These are phyloP conservation scores for Sisymbrium irio DNA, from an alignment of 345 rosid genomes.

Conservation along the genomic window DNA sequence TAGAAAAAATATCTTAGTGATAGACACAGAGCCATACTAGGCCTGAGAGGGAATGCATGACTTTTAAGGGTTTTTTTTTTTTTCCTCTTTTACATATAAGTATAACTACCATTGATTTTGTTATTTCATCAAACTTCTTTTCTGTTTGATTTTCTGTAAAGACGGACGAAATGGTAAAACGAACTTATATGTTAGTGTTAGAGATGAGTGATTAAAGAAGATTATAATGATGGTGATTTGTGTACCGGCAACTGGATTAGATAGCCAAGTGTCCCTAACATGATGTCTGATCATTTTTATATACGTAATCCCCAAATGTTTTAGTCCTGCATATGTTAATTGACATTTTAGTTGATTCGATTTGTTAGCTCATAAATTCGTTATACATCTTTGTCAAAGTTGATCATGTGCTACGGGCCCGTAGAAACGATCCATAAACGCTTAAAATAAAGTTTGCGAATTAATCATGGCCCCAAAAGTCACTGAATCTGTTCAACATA, in stretches of 20 bases:
- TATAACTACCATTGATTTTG: not conserved
- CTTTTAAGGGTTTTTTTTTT: not conserved
- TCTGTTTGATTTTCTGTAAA: not conserved
- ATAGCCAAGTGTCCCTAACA: too few species aligned
- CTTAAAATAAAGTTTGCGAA: constrained; percentile 4
- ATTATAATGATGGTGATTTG: not conserved
- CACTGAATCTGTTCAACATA: constrained; percentile 23
- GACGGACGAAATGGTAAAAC: not conserved
- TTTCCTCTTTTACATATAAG: not conserved
- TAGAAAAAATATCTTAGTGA: not conserved
- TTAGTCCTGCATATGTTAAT: not conserved
- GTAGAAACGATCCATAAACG: constrained; percentile 8
- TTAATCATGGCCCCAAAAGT: constrained; percentile 21
- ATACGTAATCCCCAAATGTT: not conserved
- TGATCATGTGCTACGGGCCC: constrained; percentile 19
- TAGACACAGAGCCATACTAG: not conserved
- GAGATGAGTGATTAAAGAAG: not conserved
- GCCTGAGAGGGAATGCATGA: not conserved
- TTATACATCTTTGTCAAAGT: not conserved
- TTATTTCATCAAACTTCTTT: not conserved
- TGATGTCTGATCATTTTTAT: not conserved
- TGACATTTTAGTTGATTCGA: not conserved
- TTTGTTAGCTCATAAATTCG: not conserved
- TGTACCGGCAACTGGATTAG: not conserved
- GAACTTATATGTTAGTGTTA: too few species aligned